Base-by-base conservation (phyloP, 768 basidiomycete species). In the Rubroboletus satanas region DNA sequence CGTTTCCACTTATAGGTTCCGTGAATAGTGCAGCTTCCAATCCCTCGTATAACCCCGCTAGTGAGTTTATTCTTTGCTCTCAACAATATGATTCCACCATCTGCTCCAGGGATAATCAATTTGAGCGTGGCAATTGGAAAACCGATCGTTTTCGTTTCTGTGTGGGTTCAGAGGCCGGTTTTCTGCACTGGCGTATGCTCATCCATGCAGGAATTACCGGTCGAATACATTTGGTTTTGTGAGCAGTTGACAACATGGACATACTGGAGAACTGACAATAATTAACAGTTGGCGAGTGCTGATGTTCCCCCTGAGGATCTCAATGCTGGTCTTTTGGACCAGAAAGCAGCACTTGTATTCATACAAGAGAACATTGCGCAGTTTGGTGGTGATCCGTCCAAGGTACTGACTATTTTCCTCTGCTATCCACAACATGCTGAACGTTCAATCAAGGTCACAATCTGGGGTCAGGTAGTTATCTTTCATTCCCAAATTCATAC, bases 321-420 rank as follows among this genome's bases (percentile, higher is more conserved):
- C 28, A 86, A 87, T 57, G 76, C 76, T 2, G 85, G 85, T 14
- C 68, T 87, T 15, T 72, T 71, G 33, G 87, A 90, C 64, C 84
- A 88, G 66, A 71, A 76, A 1, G 71, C 75, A 32, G 84, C 84
- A 0, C 67, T 90, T 0, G 59, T 71, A 15, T 89, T 86, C 66
- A 70, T 88, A 0, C 79, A 85, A 56, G 72, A 83, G n/a, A 85
- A 89, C 60, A 82, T 88, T 17, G 77, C 72, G 4, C 75, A 76
- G 3, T 88, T 88, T 61, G 85, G 85, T 12, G 86, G 86, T 1
- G 80, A 86, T 66, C 79, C 80, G 14, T 58, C 68, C 12, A 85
- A 83, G 70, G 83, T 62, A 48, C 14, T 75, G 7, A 2, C 14
- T 17, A 21, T 26, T 14, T 18, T 51, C 5, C 12, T 35, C 10